Conservation (phyloP, 805 yeast genomes). For the Candida insectalens region DNA sequence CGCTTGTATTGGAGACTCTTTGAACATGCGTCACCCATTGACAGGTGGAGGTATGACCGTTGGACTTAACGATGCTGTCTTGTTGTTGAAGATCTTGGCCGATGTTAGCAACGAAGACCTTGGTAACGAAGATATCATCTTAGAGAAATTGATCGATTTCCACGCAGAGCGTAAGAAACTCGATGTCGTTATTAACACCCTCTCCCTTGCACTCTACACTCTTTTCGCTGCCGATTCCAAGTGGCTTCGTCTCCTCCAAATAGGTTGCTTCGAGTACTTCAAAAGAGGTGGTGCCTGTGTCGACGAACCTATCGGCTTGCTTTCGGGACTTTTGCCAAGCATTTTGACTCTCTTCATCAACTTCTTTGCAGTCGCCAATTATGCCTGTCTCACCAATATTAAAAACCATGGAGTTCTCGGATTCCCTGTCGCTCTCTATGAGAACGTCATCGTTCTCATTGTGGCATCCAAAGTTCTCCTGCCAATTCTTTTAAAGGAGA, state of each 20-base stretch:
- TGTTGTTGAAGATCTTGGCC: slow-evolving; percentile 54
- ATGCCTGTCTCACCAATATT: slow-evolving; percentile 65
- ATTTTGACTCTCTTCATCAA: slow-evolving; percentile 74
- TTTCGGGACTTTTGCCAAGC: slow-evolving; percentile 71
- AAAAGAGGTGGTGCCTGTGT: slow-evolving; percentile 75
- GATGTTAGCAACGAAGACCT: slow-evolving; percentile 46
- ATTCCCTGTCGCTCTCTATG: slow-evolving; percentile 61
- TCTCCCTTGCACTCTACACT: slow-evolving; percentile 83
- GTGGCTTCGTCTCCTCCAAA: slow-evolving; percentile 60
- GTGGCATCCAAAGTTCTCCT: slow-evolving; percentile 75
- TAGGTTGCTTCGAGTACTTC: slow-evolving; percentile 86
- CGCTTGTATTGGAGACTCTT: slow-evolving; percentile 81
- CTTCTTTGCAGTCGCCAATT: slow-evolving; percentile 85
- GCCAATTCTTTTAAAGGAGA: slow-evolving; percentile 48
- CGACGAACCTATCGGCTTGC: slow-evolving; percentile 68
- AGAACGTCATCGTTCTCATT: slow-evolving; percentile 55
- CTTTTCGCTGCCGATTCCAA: slow-evolving; percentile 79
- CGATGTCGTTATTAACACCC: slow-evolving; percentile 79
- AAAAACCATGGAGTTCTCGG: slow-evolving; percentile 52
- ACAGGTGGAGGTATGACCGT: slow-evolving; percentile 99
- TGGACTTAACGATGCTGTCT: slow-evolving; percentile 76
- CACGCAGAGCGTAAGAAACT: slow-evolving; percentile 69
- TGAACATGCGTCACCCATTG: slow-evolving; percentile 96
- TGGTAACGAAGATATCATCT: slow-evolving; percentile 44
- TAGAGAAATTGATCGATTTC: slow-evolving; percentile 52